phyloP scores from a whole-genome alignment of 306 rosid species.

The Gillenia trifoliata region DNA sequence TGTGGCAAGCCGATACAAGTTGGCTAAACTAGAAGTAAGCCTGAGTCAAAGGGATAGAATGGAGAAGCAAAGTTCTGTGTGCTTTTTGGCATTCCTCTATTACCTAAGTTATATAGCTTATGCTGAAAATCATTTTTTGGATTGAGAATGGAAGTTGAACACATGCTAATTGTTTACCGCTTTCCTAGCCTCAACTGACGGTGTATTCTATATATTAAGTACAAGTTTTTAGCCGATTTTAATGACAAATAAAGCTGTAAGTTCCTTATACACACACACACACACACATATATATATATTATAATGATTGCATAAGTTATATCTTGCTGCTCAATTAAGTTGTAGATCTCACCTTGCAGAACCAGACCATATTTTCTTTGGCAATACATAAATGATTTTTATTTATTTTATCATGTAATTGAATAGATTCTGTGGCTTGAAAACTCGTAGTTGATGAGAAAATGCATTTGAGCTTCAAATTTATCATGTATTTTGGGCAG shows the following conservation, averaged over 20 bases:
- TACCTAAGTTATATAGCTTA: neutral
- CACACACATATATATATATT: neutral
- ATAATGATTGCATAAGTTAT: neutral
- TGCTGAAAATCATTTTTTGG: neutral
- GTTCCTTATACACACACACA: neutral
- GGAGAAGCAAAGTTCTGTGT: neutral
- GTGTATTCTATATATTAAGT: neutral
- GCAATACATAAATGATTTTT: neutral
- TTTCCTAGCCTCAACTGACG: neutral
- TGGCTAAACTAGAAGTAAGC: no score
- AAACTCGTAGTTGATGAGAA: neutral
- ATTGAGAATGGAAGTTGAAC: neutral
- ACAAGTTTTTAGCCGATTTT: neutral
- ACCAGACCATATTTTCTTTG: constrained; percentile 7
- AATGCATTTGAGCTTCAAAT: constrained; percentile 13
- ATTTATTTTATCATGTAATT: neutral
- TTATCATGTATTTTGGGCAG: constrained; percentile 39
- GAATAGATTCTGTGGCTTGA: constrained; percentile 6
- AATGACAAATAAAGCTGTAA: neutral
- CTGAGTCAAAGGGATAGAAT: neutral
- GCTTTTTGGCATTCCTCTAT: neutral
- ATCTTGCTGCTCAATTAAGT: neutral
- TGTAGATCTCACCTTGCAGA: constrained; percentile 16
- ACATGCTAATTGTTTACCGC: neutral
- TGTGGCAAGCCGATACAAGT: no score